Evolutionary conservation across 2,329 filamentous ascomycete genomes (phyloP).

Genomic region (Aspergillus sp.): DNA sequence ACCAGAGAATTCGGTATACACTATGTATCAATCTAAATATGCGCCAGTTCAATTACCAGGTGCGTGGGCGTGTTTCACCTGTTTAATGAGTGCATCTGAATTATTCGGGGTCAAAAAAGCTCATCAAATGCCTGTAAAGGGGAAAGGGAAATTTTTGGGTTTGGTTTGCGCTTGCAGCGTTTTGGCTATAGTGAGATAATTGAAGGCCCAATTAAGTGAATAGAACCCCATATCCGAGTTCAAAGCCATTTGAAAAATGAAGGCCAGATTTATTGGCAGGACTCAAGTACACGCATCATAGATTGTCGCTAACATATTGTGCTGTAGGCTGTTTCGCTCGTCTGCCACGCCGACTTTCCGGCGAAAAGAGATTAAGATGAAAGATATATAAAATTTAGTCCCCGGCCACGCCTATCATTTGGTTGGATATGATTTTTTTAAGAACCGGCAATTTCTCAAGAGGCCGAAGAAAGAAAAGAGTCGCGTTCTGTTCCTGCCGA

Average conservation of each 20-base stretch:
- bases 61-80: too few species aligned
- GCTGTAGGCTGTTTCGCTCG: slow-evolving; percentile 6
- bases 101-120: neutral
- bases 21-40: neutral
- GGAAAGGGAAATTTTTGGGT: neutral
- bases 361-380: slow-evolving; percentile 2
- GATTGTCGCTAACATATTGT: slow-evolving; percentile 15
- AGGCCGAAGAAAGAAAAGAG: neutral
- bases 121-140: neutral
- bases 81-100: too few species aligned
- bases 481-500: slow-evolving; percentile 1
- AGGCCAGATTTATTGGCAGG: neutral
- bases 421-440: neutral
- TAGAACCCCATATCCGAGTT: neutral
- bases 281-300: slow-evolving; percentile 15
- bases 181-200: neutral
- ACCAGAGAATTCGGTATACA: neutral
- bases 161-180: neutral
- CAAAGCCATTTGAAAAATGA: neutral
- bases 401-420: neutral
- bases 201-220: neutral
- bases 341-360: slow-evolving; percentile 4
- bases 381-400: neutral
- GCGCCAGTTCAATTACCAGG: neutral
- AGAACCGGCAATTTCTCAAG: neutral